Evolutionary conservation across 108 stramenopile species (phyloP), one percentile per base, ranked within the genome.

Genomic region (Skeletonema tropicum): DNA sequence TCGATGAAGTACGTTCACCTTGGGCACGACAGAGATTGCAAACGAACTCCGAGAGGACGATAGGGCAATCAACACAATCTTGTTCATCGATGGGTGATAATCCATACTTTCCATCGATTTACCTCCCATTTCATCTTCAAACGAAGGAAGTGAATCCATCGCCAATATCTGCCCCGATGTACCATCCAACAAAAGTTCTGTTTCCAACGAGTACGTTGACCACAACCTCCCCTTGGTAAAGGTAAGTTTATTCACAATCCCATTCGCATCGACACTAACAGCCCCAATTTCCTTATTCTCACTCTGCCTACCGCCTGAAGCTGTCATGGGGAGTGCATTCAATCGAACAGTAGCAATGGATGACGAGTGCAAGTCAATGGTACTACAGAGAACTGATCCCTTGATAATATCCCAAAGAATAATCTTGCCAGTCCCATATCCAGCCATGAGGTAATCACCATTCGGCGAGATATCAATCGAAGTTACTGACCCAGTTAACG

Each of bases 101-200:
- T 41, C 23, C 52, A 60, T 57, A 78, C 19, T 57, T 58, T 58
- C 52, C 26, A 60, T 59, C 36, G 55, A 35, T 71, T 29, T 58
- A 19, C 75, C 65, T 42, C 61, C 58, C 23, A 75, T 35, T 2
- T 39, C 57, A 77, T 78, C 32, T 33, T 83, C 86, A 64, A 86
- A 58, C 3, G 91, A 89, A n/a, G 76, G 71, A 33, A 91, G 64
- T 6, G 88, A 88, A 75, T 90, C 87, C 85, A 90, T 83, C 7
- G 90, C 90, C 41, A 94, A 70, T 33, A 93, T 93, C 73, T 89
- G 90, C 12, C 92, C 92, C 8, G 95, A 91, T 8, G 89, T 94
- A 0, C 95, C 97, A 81, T 97, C 97, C 42, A 97, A 69, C 38
- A 97, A 72, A 81, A 95, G 96, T 61, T 95, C 97, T 6, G 88